phyloP scores from a whole-genome alignment of 2,329 filamentous ascomycete genomes.

The Teratosphaeria zuluensis region DNA sequence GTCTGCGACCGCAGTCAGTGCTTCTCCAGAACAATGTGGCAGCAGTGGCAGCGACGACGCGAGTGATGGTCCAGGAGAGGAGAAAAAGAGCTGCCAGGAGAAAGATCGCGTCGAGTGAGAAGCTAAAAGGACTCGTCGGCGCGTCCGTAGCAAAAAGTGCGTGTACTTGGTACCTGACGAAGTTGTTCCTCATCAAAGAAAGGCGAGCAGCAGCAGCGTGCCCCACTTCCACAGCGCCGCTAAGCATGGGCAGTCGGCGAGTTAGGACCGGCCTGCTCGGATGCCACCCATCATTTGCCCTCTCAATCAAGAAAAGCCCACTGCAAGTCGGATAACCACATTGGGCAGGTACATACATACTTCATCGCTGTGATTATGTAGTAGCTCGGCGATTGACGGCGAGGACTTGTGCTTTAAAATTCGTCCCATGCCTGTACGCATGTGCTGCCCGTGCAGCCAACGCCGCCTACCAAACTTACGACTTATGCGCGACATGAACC shows the following conservation, averaged over 20 bases:
- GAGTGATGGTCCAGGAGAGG: neutral
- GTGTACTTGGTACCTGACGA: neutral
- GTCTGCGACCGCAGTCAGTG: neutral
- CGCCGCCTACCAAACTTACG: neutral
- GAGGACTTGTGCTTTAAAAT: neutral
- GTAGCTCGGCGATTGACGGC: neutral
- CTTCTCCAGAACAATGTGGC: neutral
- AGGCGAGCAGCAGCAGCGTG: neutral
- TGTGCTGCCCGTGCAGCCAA: neutral
- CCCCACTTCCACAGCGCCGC: neutral
- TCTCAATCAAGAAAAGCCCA: neutral
- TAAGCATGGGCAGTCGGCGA: neutral
- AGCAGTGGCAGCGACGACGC: neutral
- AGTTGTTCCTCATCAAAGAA: neutral
- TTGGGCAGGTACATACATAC: neutral
- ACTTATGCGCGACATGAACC: neutral
- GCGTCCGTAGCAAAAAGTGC: neutral
- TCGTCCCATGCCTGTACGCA: neutral
- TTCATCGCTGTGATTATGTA: neutral
- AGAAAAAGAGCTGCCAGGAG: neutral
- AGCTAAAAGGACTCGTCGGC: neutral
- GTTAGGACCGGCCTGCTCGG: neutral
- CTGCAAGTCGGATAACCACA: neutral
- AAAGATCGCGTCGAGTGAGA: neutral
- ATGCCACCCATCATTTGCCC: neutral